A percentile compares a stretch with the other conserved stretches of the same genome.
phyloP scores from a whole-genome alignment of 106 monocot species.

The Vanilla planifolia region DNA sequence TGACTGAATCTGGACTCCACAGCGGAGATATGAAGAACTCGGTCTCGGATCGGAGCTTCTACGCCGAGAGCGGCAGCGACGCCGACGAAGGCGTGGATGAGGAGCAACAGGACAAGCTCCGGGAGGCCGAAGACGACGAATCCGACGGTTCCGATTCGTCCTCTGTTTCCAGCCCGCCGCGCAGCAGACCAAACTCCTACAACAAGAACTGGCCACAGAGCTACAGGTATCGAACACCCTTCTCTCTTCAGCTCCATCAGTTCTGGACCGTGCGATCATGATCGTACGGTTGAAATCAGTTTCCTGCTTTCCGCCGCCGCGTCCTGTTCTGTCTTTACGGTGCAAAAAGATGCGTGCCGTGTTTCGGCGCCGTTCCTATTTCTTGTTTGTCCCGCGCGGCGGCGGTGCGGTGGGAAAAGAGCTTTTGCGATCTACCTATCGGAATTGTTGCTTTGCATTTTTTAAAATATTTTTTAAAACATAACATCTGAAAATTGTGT shows the following conservation, averaged over 20 bases:
- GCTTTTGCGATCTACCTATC: too few species aligned
- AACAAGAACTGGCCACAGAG: constrained; percentile 70
- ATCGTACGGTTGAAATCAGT: neutral
- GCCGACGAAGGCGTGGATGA: constrained; percentile 17
- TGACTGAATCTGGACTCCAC: neutral
- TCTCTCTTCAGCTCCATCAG: neutral
- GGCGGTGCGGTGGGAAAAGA: too few species aligned
- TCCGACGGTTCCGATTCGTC: constrained; percentile 50
- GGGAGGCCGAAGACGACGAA: constrained; percentile 10
- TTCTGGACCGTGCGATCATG: neutral
- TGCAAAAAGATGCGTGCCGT: too few species aligned
- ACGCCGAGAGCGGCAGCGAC: constrained; percentile 42
- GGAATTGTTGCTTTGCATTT: too few species aligned
- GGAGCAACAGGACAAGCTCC: constrained; percentile 12
- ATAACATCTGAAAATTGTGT: too few species aligned
- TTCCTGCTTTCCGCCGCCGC: neutral
- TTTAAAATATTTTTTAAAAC: too few species aligned
- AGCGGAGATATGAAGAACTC: constrained; percentile 37
- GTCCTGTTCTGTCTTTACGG: too few species aligned
- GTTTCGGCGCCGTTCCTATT: too few species aligned
- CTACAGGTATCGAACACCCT: constrained; percentile 44
- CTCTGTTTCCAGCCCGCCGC: constrained; percentile 23
- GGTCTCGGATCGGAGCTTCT: constrained; percentile 33
- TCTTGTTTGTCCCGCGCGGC: too few species aligned
- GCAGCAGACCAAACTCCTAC: constrained; percentile 63